These are phyloP conservation scores for Peribolospora baueri DNA, from an alignment of 768 basidiomycete species.

Conservation along the genomic window DNA sequence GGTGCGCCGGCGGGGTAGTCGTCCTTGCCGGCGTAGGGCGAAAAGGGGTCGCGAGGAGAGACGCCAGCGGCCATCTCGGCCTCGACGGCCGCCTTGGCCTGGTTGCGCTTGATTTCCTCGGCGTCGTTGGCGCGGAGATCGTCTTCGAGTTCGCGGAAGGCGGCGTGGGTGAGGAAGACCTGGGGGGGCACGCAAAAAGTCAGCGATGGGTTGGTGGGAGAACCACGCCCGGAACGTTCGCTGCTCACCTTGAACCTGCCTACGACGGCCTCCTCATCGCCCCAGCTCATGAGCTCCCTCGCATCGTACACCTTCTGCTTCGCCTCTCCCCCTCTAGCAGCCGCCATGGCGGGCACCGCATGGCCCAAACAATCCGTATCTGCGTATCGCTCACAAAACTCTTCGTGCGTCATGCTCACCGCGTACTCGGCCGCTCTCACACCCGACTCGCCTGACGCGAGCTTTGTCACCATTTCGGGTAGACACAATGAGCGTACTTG, in stretches of 20 bases:
- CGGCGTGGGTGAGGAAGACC: conserved; percentile 67
- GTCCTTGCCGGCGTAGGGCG: conserved; percentile 13
- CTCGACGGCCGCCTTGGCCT: conserved; percentile 42
- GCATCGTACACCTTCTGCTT: conserved; percentile 11
- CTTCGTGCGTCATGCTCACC: conserved; percentile 60
- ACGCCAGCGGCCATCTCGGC: conserved; percentile 15
- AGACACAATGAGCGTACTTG: conserved; percentile 66
- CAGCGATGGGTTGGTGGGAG: neutral
- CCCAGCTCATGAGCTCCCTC: conserved; percentile 23
- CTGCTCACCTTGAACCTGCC: conserved; percentile 55
- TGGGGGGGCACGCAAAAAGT: conserved; percentile 17
- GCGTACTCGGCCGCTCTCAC: conserved; percentile 25
- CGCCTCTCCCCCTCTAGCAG: conserved; percentile 3
- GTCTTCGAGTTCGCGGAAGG: conserved; percentile 76
- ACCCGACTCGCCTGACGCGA: conserved; percentile 28
- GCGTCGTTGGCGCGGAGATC: conserved; percentile 54
- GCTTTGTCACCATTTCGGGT: conserved; percentile 46
- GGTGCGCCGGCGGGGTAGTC: conserved; percentile 2
- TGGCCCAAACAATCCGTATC: conserved; percentile 36
- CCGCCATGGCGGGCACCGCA: conserved; percentile 1
- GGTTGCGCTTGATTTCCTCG: conserved; percentile 63
- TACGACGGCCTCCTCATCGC: conserved; percentile 48
- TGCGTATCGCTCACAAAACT: conserved; percentile 63
- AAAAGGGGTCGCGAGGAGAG: conserved; percentile 15
- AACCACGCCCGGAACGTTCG: neutral